Evolutionary conservation across 208 protist genomes (phyloP), one percentile per base, ranked within the genome.

Genomic region (Novymonas esmeraldas): DNA sequence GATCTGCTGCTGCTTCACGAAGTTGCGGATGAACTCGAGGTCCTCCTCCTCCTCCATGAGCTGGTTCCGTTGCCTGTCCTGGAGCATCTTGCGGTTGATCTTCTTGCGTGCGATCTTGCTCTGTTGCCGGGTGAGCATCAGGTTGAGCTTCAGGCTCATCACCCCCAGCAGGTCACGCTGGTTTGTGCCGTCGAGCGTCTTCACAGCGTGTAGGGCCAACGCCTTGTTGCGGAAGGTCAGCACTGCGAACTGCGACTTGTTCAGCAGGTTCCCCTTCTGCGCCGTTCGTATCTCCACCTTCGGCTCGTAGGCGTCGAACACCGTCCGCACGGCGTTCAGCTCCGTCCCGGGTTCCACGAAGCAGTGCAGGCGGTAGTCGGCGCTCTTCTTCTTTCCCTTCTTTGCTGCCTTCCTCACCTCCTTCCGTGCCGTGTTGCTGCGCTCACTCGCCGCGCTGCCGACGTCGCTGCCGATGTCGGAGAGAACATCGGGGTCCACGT

Each of bases 161-260:
- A 89, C 81, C 60, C 92, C 92, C 11, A 94, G 71, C 22, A 85
- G 56, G 67, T 94, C 92, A 34, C 84, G 79, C 63, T 95, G 87
- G 66, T 95, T 85, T 6, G 88, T 89, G 41, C 88, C 87, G 48
- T 93, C 87, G 1, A 96, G 62, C 48, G 51, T 82, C 70, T 90
- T 89, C 16, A 92, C 89, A 2, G 88, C 82, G 61, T 95, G 89
- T 44, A 94, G 61, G 11, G 87, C 89, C 78, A 93, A 86, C 11
- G 89, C 78, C 54, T 96, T 95, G 76, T 96, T 96, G 57, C 78
- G 82, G 48, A 96, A 96, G 0, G 91, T 93, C n/a, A 96, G 76
- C 18, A 96, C 91, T 6, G 91, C 91, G 68, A 81, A 96, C 61
- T 94, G 91, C 31, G 88, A 82, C 70, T 94, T 92, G 78, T 96